Evolutionary conservation across 768 basidiomycete genomes (phyloP), one percentile per base, ranked within the genome.

Genomic region (Rhodosporidiobolus sp.): DNA sequence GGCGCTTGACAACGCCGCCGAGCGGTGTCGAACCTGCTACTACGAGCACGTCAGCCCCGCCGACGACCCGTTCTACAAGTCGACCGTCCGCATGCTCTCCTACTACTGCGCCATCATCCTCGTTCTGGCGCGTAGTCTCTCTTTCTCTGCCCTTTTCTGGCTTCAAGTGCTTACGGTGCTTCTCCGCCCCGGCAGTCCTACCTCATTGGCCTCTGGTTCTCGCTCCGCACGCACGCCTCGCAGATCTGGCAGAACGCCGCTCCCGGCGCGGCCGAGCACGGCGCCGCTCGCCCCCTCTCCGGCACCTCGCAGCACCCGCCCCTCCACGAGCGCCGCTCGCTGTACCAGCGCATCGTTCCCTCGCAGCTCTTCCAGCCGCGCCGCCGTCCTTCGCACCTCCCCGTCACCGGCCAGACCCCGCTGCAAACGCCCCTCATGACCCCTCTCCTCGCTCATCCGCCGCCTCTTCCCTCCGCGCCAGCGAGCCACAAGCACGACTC

Each of bases 201-300:
- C 81, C 86, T 97, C 57, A 87, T 98, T 70, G 96, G 96, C 48
- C 85, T 98, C 1, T 98, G 96, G 96, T 99, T 99, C 84, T 97
- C 96, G 50, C 87, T 99, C 26, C 89, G 92, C 58, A 99, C 96
- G 2, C 96, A 99, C 80, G 96, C 96, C 12, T 88, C 90, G 22
- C 96, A 98, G 80, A 99, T 99, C 77, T 99, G 96, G 96, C 94
- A 98, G 80, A 97, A 98, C 79, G 74, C 78, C 43, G 65, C 74
- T 34, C 50, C 75, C 24, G 49, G 66, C 11, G 46, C 65, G 32
- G 49, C 48, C 63, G 75, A 73, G 43, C 65, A 67, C 46, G 61
- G 67, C 61, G 55, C 46, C 14, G 54, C 57, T 16, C 74, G 74
- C 4, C 74, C 66, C 1, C 46, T 66, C 48, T 63, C 45, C 20